Evolutionary conservation across 208 protist genomes (phyloP).

Genomic region (Entamoeba invadens): DNA sequence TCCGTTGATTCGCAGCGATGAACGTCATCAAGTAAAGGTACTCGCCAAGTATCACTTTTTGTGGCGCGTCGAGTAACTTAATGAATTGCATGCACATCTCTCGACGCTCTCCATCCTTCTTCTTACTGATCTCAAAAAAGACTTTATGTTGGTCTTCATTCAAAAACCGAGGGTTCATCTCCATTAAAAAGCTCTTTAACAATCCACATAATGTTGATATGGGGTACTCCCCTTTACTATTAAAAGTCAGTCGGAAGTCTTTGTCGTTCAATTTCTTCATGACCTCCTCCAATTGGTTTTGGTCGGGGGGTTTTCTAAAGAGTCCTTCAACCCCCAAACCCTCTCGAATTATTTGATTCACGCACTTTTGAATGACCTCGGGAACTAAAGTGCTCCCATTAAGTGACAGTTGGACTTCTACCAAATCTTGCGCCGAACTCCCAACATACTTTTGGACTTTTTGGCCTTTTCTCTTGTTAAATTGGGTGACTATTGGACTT

Average conservation of each 20-base stretch:
- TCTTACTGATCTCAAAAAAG: not conserved
- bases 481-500: not conserved
- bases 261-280: not conserved
- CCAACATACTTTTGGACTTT: not conserved
- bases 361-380: not conserved
- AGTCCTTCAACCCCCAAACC: not conserved
- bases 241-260: not conserved
- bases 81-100: not conserved
- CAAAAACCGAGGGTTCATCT: not conserved
- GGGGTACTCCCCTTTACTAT: not conserved
- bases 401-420: not conserved
- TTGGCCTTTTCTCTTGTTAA: not conserved
- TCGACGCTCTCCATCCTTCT: not conserved
- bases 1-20: not conserved
- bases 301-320: not conserved
- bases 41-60: not conserved
- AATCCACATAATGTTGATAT: not conserved
- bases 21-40: not conserved
- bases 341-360: not conserved
- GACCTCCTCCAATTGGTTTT: not conserved
- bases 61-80: not conserved
- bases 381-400: not conserved
- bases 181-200: not conserved
- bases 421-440: not conserved
- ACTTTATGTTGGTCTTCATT: not conserved